Conservation (phyloP, 495 filamentous ascomycete genomes). For the Talaromyces ruber region DNA sequence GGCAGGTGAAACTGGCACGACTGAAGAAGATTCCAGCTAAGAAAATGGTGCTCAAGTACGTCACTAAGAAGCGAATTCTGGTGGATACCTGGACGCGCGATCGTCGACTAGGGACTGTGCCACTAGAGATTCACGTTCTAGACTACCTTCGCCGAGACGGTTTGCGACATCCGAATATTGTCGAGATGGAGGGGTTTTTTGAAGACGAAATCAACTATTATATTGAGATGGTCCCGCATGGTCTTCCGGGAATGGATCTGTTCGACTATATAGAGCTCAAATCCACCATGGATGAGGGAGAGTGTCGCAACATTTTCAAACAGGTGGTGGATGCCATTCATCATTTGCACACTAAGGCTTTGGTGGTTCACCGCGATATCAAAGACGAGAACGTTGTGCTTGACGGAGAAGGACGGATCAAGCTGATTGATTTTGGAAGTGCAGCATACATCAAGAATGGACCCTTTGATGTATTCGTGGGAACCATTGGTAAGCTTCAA, state of each 20-base stretch:
- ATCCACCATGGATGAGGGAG: constrained; percentile 90
- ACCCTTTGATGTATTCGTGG: constrained; percentile 98
- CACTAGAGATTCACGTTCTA: constrained; percentile 93
- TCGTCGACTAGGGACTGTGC: constrained; percentile 88
- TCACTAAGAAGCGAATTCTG: constrained; percentile 92
- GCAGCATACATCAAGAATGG: constrained; percentile 97
- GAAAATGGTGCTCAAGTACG: constrained; percentile 94
- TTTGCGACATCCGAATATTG: constrained; percentile 86
- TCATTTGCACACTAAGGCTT: constrained; percentile 82
- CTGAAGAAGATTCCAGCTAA: constrained; percentile 67
- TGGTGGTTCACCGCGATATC: constrained; percentile 95
- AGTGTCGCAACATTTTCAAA: constrained; percentile 89
- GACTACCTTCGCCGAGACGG: constrained; percentile 88
- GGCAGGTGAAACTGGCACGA: constrained; percentile 92
- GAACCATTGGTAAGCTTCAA: constrained; percentile 76
- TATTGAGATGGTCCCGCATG: constrained; percentile 97
- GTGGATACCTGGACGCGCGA: constrained; percentile 99
- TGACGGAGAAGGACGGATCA: constrained; percentile 92
- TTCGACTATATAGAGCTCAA: constrained; percentile 98
- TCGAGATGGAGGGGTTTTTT: constrained; percentile 98
- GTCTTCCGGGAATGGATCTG: constrained; percentile 94
- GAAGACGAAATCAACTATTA: constrained; percentile 98
- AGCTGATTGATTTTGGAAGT: constrained; percentile 96
- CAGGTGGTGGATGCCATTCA: constrained; percentile 86
- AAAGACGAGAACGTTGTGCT: constrained; percentile 98